phyloP scores from a whole-genome alignment of 2,329 filamentous ascomycete genomes.

The Teratosphaeria epicoccoides region DNA sequence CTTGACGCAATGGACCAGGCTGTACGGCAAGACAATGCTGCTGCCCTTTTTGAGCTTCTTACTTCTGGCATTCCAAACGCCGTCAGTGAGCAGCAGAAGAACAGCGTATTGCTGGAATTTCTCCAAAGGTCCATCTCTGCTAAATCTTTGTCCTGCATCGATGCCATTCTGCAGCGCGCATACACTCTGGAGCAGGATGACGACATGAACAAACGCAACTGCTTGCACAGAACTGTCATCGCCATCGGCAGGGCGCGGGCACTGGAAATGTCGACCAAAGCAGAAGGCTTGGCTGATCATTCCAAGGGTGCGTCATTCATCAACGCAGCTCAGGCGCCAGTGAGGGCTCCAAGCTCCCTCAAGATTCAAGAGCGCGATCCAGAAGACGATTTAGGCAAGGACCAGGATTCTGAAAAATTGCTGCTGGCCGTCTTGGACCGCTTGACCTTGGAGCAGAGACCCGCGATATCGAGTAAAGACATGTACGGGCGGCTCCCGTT shows the following conservation, averaged over 20 bases:
- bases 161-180: constrained; percentile 58
- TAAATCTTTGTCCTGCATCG: constrained; percentile 58
- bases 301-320: constrained; percentile 60
- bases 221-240: constrained; percentile 84
- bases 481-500: constrained; percentile 73
- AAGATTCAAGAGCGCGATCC: constrained; percentile 55
- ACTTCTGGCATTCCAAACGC: constrained; percentile 20
- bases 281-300: constrained; percentile 22
- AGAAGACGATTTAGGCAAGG: constrained; percentile 48
- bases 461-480: constrained; percentile 59
- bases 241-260: constrained; percentile 70
- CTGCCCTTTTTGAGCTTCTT: constrained; percentile 40
- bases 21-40: constrained; percentile 57
- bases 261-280: constrained; percentile 28
- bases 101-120: constrained; percentile 65
- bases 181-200: constrained; percentile 71
- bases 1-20: constrained; percentile 64
- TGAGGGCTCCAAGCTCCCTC: constrained; percentile 49
- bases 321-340: constrained; percentile 63
- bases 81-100: constrained; percentile 41
- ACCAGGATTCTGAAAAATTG: constrained; percentile 67
- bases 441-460: constrained; percentile 56
- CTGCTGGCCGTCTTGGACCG: constrained; percentile 53
- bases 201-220: constrained; percentile 90
- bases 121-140: constrained; percentile 66